A percentile compares a stretch with the other conserved stretches of the same genome.
Conservation (phyloP, 2,329 filamentous ascomycete genomes). For the Xylariaceae sp. region DNA sequence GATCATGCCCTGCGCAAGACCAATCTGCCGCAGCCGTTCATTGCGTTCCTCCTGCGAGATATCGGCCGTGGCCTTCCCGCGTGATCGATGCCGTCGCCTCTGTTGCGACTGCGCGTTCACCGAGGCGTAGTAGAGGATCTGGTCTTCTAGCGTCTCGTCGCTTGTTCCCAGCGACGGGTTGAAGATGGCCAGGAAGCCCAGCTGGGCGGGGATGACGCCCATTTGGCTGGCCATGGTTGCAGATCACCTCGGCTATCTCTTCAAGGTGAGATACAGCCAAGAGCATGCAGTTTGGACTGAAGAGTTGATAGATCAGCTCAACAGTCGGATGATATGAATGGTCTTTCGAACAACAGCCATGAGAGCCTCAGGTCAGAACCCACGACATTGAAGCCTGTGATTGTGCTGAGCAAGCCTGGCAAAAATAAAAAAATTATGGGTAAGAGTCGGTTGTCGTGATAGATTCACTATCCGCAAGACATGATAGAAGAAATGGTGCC, state of each 20-base stretch:
- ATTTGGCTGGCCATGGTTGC: constrained; percentile 21
- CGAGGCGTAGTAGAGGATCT: constrained; percentile 92
- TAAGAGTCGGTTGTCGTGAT: background rate
- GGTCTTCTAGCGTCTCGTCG: constrained; percentile 68
- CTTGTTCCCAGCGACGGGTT: constrained; percentile 63
- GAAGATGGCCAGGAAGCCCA: constrained; percentile 91
- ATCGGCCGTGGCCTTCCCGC: constrained; percentile 39
- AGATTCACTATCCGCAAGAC: no score
- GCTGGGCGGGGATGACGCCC: constrained; percentile 65
- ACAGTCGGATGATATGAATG: background rate
- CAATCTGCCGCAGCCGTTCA: constrained; percentile 85
- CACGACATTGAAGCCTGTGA: constrained; percentile 2
- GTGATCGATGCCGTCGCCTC: constrained; percentile 40
- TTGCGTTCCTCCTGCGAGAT: constrained; percentile 65
- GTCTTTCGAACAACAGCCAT: background rate
- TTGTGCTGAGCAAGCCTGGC: constrained; percentile 3
- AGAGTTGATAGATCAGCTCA: background rate
- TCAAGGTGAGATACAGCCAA: background rate
- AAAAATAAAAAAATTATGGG: background rate
- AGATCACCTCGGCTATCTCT: constrained; percentile 18
- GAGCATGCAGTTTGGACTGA: background rate
- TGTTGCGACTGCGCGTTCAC: constrained; percentile 38
- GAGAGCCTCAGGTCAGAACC: background rate
- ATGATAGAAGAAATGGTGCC: no score
- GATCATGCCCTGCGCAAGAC: constrained; percentile 93